Evolutionary conservation across 2,329 filamentous ascomycete species (phyloP), one percentile per base, ranked within the genome.

Genomic region (Lecanosticta acicola): DNA sequence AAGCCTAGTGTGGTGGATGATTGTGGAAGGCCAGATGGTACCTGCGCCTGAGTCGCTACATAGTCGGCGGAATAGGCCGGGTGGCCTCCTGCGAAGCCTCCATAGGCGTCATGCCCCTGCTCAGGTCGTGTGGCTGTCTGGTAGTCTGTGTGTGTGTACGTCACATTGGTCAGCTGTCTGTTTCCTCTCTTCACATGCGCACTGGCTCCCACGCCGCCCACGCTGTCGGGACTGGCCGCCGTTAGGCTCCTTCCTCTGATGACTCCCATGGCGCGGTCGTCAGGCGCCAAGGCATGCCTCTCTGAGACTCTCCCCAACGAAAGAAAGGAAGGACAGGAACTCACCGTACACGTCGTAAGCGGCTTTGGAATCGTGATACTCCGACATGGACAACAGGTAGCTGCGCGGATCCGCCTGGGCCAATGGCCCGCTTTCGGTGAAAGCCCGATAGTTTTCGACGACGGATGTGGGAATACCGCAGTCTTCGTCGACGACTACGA

Each of bases 281-380:
- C 34, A 49, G 47, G 47, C 42, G 42, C 32, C 42, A 21, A 42
- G 43, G 46, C 38, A 38, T 38, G 19, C n/a, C 26, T 16, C 20
- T n/a, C 16, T 5, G 17, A 16, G 5, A 16, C 17, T 18, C 13
- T 29, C 7, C 11, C 11, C 11, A 5, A 11, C 7, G 24, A 8
- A 16, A 19, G 35, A 37, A 19, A 18, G 4, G 17, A 43, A 50
- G 50, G n/a, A 35, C 39, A 18, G 35, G 45, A 48, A 83, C 87
- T 73, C 74, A 94, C 89, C 85, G 71, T 91, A 85, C 73, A 90
- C 79, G 67, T 84, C 84, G 68, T 84, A 76, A 69, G 82, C 76
- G 24, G 24, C 24, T 67, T 85, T 81, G 48, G 80, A 71, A 71
- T 94, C 94, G 63, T 77, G 75, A 76, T 88, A 90, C 70, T 83